Percentiles rank a stretch among this genome's conserved stretches.
These are phyloP conservation scores for Solanum bulbocastanum DNA, from an alignment of 257 asterid species.

Conservation along the genomic window DNA sequence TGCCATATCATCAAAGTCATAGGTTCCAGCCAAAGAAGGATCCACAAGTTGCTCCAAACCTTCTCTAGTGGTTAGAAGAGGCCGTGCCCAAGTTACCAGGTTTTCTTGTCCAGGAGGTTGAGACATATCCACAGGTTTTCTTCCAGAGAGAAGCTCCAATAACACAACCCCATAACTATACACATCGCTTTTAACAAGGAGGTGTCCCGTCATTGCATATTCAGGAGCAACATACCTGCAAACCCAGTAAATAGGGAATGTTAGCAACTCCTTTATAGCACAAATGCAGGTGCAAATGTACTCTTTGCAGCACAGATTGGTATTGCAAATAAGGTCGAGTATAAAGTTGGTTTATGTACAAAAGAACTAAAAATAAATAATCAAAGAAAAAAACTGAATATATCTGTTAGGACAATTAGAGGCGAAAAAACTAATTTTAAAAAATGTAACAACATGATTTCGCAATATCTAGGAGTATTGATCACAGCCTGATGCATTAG, in stretches of 20 bases:
- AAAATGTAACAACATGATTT: not conserved
- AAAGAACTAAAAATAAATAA: not conserved
- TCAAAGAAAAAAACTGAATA: not conserved
- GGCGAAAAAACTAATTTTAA: not conserved
- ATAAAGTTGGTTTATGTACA: not conserved
- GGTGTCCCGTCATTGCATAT: slow-evolving; percentile 95
- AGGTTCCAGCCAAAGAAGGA: slow-evolving; percentile 70
- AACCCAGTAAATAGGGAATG: not conserved
- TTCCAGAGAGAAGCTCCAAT: slow-evolving; percentile 75
- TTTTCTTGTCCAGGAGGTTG: slow-evolving; percentile 94
- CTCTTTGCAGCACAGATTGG: not conserved
- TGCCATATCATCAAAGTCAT: slow-evolving; percentile 86
- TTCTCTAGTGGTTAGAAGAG: slow-evolving; percentile 69
- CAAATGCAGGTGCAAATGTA: not conserved
- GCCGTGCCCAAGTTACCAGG: slow-evolving; percentile 96
- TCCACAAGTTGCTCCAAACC: slow-evolving; percentile 80
- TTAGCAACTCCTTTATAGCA: not conserved
- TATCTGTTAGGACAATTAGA: not conserved
- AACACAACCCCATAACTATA: slow-evolving; percentile 94
- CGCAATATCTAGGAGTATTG: not conserved
- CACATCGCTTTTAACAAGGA: slow-evolving; percentile 90
- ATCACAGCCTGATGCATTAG: not conserved
- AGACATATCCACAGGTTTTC: slow-evolving; percentile 92
- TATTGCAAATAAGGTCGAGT: not conserved
- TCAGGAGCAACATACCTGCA: slow-evolving; percentile 92